A percentile compares a stretch with the other conserved stretches of the same genome.
Conservation (phyloP, 2,329 filamentous ascomycete genomes). For the Trichoderma aggressivum region DNA sequence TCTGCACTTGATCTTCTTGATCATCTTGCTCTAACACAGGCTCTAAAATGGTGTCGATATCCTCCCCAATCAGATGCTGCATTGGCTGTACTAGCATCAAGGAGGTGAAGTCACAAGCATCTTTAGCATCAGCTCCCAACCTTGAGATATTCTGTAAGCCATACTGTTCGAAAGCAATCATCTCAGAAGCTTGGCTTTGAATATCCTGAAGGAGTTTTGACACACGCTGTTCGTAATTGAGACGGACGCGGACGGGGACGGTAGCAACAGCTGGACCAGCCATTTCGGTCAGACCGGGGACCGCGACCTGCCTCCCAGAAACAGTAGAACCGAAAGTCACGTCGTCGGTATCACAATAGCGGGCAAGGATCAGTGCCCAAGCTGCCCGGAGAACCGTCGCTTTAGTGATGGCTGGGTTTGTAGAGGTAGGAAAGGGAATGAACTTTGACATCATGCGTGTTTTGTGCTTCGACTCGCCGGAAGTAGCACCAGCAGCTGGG, state of each 20-base stretch:
- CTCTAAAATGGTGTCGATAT: neutral
- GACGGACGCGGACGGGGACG: slow-evolving; percentile 21
- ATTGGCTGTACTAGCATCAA: slow-evolving; percentile 15
- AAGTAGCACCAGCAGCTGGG: neutral
- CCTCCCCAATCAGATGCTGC: slow-evolving; percentile 1
- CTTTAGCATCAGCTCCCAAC: neutral
- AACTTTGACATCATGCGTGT: slow-evolving; percentile 12
- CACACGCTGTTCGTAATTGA: slow-evolving; percentile 17
- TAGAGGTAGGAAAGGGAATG: slow-evolving; percentile 2
- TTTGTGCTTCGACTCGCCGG: neutral
- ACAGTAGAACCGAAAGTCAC: slow-evolving; percentile 18
- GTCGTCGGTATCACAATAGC: slow-evolving; percentile 14
- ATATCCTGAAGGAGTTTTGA: slow-evolving; percentile 20
- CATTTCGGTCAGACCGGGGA: slow-evolving; percentile 19
- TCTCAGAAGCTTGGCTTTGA: slow-evolving; percentile 21
- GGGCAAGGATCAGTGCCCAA: slow-evolving; percentile 25
- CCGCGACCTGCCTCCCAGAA: slow-evolving; percentile 21
- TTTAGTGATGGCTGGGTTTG: slow-evolving; percentile 17
- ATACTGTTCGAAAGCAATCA: slow-evolving; percentile 15
- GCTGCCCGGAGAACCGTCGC: slow-evolving; percentile 28
- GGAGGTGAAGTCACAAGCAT: slow-evolving; percentile 13
- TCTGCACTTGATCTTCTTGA: neutral
- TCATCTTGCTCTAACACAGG: neutral
- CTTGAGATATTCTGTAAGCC: slow-evolving; percentile 16
- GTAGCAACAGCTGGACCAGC: slow-evolving; percentile 22